A percentile compares a stretch with the other conserved stretches of the same genome.
Evolutionary conservation across 306 rosid species (phyloP).

Genomic region (Cucurbita argyrosperma): DNA sequence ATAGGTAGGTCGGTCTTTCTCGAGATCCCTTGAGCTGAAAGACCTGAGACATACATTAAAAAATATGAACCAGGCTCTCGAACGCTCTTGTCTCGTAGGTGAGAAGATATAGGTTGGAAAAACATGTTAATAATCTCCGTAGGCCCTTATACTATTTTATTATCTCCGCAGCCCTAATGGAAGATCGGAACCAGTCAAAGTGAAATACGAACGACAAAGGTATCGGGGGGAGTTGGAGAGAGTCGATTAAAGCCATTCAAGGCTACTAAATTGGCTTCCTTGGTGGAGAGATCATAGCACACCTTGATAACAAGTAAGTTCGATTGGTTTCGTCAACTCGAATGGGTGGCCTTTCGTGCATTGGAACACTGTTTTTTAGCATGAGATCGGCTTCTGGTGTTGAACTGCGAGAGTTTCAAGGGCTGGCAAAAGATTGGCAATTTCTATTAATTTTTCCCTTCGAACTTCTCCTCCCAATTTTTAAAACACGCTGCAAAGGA

Average conservation of each 20-base stretch:
- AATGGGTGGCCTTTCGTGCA: not conserved
- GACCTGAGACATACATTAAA: too few species aligned
- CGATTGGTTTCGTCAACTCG: not conserved
- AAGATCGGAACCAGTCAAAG: constrained; percentile 62
- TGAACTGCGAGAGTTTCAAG: constrained; percentile 69
- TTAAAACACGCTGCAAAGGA: too few species aligned
- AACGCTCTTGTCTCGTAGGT: too few species aligned
- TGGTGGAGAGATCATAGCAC: constrained; percentile 85
- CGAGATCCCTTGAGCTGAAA: too few species aligned
- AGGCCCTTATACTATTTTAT: too few species aligned
- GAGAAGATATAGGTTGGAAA: too few species aligned
- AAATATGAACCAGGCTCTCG: too few species aligned
- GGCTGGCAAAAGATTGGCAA: constrained; percentile 23
- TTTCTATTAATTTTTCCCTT: too few species aligned
- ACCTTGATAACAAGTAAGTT: constrained; percentile 91
- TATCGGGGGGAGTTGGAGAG: constrained; percentile 82
- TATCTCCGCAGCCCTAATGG: constrained; percentile 32
- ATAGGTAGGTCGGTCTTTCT: too few species aligned
- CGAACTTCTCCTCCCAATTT: too few species aligned
- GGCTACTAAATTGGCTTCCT: constrained; percentile 65
- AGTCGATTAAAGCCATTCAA: constrained; percentile 61
- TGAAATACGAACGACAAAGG: constrained; percentile 23
- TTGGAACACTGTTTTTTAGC: not conserved
- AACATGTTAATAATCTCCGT: too few species aligned
- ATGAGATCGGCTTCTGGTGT: too few species aligned